phyloP scores from a whole-genome alignment of 768 basidiomycete genomes.

The Amanita jacksonii region DNA sequence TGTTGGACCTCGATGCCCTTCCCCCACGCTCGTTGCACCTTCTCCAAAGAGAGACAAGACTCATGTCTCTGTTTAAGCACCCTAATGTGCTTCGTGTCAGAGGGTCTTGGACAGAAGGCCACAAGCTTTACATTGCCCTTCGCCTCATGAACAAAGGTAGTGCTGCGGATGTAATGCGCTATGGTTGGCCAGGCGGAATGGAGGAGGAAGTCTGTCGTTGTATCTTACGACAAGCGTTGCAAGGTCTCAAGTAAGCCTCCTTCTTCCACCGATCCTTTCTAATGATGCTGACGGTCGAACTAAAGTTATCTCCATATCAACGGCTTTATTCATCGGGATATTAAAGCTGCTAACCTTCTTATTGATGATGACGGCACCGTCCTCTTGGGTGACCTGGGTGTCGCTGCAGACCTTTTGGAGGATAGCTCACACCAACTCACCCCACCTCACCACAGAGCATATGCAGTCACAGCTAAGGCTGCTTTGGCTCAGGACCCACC shows the following conservation, averaged over 20 bases:
- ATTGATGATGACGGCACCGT: slow-evolving; percentile 88
- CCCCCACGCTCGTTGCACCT: slow-evolving; percentile 62
- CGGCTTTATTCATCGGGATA: slow-evolving; percentile 86
- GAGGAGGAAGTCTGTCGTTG: slow-evolving; percentile 84
- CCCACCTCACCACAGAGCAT: slow-evolving; percentile 18
- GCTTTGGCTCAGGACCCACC: slow-evolving; percentile 21
- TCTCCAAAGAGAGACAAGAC: slow-evolving; percentile 75
- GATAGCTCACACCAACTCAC: slow-evolving; percentile 33
- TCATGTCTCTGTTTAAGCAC: slow-evolving; percentile 89
- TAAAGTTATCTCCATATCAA: slow-evolving; percentile 78
- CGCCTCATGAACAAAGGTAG: slow-evolving; percentile 88
- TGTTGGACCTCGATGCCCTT: slow-evolving; percentile 77
- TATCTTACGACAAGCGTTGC: slow-evolving; percentile 75
- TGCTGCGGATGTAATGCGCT: slow-evolving; percentile 76
- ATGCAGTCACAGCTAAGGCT: slow-evolving; percentile 21
- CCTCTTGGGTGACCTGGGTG: slow-evolving; percentile 86
- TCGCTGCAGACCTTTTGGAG: slow-evolving; percentile 76
- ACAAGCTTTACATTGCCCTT: slow-evolving; percentile 77
- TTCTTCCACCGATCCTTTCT: slow-evolving; percentile 3
- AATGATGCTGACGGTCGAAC: slow-evolving; percentile 3
- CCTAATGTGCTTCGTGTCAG: slow-evolving; percentile 90
- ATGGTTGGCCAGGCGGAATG: slow-evolving; percentile 83
- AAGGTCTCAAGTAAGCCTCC: slow-evolving; percentile 69
- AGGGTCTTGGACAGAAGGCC: slow-evolving; percentile 80
- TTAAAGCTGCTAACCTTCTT: slow-evolving; percentile 91